Evolutionary conservation across 1,284 basidiomycete genomes (phyloP).

Genomic region (Trichosporon ovoides): DNA sequence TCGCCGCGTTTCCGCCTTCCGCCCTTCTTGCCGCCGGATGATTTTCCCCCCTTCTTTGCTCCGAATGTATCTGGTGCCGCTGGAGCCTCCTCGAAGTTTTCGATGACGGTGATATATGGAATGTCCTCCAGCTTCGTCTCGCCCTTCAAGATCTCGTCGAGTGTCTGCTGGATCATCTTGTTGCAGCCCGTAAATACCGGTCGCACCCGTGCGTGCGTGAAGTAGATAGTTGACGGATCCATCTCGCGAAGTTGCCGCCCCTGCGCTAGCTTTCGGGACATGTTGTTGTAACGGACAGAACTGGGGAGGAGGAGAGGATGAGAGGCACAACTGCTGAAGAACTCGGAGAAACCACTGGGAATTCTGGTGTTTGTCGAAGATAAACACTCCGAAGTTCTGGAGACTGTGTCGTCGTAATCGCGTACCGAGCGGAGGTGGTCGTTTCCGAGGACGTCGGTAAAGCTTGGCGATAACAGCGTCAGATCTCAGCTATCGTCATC

Average conservation of each 20-base stretch:
- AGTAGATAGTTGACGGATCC: constrained; percentile 20
- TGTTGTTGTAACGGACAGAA: background rate
- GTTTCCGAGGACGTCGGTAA: too few relatives aligned
- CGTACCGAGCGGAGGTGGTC: too few relatives aligned
- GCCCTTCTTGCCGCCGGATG: background rate
- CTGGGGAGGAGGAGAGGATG: too few relatives aligned
- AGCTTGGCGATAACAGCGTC: too few relatives aligned
- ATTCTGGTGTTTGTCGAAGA: too few relatives aligned
- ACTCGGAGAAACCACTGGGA: too few relatives aligned
- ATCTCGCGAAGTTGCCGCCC: constrained; percentile 15
- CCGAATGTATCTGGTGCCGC: background rate
- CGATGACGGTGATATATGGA: constrained; percentile 20
- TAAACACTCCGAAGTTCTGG: too few relatives aligned
- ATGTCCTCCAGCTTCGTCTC: constrained; percentile 16
- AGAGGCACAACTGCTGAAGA: too few relatives aligned
- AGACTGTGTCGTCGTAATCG: too few relatives aligned
- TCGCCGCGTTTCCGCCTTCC: background rate
- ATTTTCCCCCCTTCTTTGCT: background rate
- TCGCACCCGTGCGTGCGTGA: constrained; percentile 18
- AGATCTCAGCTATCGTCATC: too few relatives aligned
- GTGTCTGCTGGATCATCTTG: constrained; percentile 18
- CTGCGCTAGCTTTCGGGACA: constrained; percentile 17
- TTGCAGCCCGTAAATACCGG: constrained; percentile 21
- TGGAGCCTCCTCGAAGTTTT: constrained; percentile 14
- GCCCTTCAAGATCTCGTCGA: constrained; percentile 16